phyloP scores from a whole-genome alignment of 1,284 basidiomycete species.

The Xanthoconium separans region DNA sequence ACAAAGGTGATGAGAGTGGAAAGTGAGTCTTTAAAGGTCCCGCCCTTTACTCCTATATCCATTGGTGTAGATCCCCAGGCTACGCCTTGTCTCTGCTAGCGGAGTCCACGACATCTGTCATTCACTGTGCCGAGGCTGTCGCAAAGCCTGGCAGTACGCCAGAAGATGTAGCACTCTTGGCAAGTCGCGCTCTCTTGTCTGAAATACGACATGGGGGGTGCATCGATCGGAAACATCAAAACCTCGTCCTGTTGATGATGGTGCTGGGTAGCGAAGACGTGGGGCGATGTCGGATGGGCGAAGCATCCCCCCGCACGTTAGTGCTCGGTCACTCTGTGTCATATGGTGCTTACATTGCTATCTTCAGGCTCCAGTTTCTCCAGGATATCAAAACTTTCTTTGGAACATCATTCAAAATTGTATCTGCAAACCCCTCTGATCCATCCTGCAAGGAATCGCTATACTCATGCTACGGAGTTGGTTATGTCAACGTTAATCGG shows the following conservation, averaged over 20 bases:
- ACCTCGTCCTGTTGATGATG: conserved; percentile 88
- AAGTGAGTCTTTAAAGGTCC: conserved; percentile 56
- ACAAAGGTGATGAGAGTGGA: conserved; percentile 96
- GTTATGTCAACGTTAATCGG: conserved; percentile 76
- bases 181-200: conserved; percentile 74
- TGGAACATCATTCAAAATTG: conserved; percentile 66
- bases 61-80: conserved; percentile 77
- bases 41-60: neutral
- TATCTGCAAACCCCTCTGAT: conserved; percentile 48
- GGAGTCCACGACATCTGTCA: conserved; percentile 88
- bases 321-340: conserved; percentile 33
- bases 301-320: conserved; percentile 80
- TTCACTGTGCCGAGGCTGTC: conserved; percentile 86
- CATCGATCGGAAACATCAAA: conserved; percentile 89
- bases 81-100: conserved; percentile 91
- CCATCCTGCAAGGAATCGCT: conserved; percentile 53
- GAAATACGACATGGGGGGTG: conserved; percentile 88
- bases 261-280: conserved; percentile 96
- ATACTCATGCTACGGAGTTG: conserved; percentile 79
- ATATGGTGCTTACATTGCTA: conserved; percentile 12
- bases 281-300: conserved; percentile 82
- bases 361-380: conserved; percentile 81
- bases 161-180: conserved; percentile 87
- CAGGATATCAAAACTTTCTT: conserved; percentile 83
- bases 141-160: conserved; percentile 81